These are phyloP conservation scores for Diaporthe ampelina DNA, from an alignment of 2,329 filamentous ascomycete species.

Conservation along the genomic window DNA sequence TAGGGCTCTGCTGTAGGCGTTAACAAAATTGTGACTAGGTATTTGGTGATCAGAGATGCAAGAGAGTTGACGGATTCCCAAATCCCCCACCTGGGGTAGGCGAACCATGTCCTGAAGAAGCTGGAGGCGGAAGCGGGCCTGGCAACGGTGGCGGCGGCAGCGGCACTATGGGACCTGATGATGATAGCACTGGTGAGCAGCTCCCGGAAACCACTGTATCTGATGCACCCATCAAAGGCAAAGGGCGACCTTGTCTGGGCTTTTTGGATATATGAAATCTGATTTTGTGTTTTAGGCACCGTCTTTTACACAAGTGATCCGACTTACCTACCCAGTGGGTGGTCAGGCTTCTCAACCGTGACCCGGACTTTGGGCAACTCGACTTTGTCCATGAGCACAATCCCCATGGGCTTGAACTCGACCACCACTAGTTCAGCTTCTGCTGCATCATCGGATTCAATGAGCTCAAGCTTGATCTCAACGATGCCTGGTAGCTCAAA, in stretches of 20 bases:
- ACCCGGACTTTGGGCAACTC: neutral
- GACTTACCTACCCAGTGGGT: neutral
- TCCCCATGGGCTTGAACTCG: neutral
- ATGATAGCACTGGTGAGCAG: conserved; percentile 12
- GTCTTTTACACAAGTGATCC: neutral
- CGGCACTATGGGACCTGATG: neutral
- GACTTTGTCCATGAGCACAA: neutral
- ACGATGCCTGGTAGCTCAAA: too few species aligned
- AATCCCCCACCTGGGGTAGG: neutral
- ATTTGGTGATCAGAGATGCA: neutral
- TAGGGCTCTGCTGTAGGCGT: too few species aligned
- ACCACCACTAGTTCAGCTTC: neutral
- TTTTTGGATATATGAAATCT: neutral
- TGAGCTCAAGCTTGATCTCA: too few species aligned
- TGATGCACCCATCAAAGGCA: too few species aligned
- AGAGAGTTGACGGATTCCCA: neutral
- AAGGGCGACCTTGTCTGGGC: too few species aligned
- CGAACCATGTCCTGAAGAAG: neutral
- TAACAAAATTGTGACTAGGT: neutral
- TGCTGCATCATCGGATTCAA: neutral
- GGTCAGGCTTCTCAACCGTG: conserved; percentile 10
- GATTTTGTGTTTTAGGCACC: neutral
- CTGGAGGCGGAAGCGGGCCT: too few species aligned
- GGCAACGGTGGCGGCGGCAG: neutral
- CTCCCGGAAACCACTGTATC: neutral